phyloP scores from a whole-genome alignment of 352 stramenopile genomes.

The Globisporangium abappressorium region DNA sequence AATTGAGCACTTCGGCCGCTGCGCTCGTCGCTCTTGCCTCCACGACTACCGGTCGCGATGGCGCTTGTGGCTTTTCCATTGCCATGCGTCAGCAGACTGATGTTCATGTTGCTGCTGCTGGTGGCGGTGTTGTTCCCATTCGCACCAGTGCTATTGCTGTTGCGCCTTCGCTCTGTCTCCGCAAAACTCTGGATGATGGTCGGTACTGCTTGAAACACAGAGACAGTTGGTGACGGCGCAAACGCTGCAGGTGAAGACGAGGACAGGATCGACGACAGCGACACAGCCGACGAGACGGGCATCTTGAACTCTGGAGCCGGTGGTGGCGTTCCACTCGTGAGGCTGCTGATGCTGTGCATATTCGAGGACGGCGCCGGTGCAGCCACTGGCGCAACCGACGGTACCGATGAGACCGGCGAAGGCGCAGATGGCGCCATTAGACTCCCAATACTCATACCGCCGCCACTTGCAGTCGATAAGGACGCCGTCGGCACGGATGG shows the following conservation, averaged over 20 bases:
- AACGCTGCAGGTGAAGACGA: conserved; percentile 14
- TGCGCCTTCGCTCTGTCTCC: conserved; percentile 38
- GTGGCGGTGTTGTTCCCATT: neutral
- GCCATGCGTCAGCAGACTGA: conserved; percentile 1
- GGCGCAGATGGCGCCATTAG: conserved; percentile 14
- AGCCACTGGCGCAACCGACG: neutral
- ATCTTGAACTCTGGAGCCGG: conserved; percentile 10
- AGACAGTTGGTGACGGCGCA: conserved; percentile 19
- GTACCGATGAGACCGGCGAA: neutral
- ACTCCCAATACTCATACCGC: conserved; percentile 17
- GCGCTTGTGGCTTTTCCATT: conserved; percentile 1
- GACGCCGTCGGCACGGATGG: conserved; percentile 2
- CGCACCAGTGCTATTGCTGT: neutral
- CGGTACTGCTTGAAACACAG: conserved; percentile 58
- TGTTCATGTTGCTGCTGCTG: conserved; percentile 4
- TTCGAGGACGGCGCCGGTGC: neutral
- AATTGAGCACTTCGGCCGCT: conserved; percentile 17
- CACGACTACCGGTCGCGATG: conserved; percentile 2
- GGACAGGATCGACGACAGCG: conserved; percentile 21
- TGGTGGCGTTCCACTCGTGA: conserved; percentile 10
- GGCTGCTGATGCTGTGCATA: conserved; percentile 21
- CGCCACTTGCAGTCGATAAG: neutral
- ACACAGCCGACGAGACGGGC: conserved; percentile 12
- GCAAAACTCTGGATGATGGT: conserved; percentile 57
- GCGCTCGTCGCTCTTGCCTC: conserved; percentile 21